These are phyloP conservation scores for Calendula officinalis DNA, from an alignment of 129 eudicot genomes.

Conservation along the genomic window DNA sequence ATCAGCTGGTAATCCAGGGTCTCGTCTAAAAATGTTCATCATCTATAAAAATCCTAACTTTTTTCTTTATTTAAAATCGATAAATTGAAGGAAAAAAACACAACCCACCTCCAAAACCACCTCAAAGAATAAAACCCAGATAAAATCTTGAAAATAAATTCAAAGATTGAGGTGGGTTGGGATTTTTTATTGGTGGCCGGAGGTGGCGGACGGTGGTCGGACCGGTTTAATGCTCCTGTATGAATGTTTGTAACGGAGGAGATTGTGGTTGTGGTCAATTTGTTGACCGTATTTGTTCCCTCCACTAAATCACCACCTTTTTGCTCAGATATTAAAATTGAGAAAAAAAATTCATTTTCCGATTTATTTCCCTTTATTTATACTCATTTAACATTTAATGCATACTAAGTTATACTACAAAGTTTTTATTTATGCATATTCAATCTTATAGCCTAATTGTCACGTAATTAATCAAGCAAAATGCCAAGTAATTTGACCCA, in stretches of 20 bases:
- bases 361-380: too few species aligned
- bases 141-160: slow-evolving; percentile 27
- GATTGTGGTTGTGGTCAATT: slow-evolving; percentile 27
- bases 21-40: slow-evolving; percentile 53
- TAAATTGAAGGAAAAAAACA: slow-evolving; percentile 14
- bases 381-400: too few species aligned
- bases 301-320: neutral
- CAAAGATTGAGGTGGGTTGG: slow-evolving; percentile 17
- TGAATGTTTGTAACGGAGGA: slow-evolving; percentile 13
- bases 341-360: too few species aligned
- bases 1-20: slow-evolving; percentile 77
- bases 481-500: too few species aligned
- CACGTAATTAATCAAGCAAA: too few species aligned
- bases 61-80: slow-evolving; percentile 4
- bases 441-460: too few species aligned
- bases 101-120: slow-evolving; percentile 12
- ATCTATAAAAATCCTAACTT: neutral
- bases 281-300: slow-evolving; percentile 21
- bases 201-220: slow-evolving; percentile 27
- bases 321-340: too few species aligned
- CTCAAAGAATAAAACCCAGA: slow-evolving; percentile 39
- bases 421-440: too few species aligned
- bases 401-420: too few species aligned
- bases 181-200: slow-evolving; percentile 16
- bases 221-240: slow-evolving; percentile 6